Evolutionary conservation across 2,329 filamentous ascomycete genomes (phyloP).

Genomic region (Cadophora gregata): DNA sequence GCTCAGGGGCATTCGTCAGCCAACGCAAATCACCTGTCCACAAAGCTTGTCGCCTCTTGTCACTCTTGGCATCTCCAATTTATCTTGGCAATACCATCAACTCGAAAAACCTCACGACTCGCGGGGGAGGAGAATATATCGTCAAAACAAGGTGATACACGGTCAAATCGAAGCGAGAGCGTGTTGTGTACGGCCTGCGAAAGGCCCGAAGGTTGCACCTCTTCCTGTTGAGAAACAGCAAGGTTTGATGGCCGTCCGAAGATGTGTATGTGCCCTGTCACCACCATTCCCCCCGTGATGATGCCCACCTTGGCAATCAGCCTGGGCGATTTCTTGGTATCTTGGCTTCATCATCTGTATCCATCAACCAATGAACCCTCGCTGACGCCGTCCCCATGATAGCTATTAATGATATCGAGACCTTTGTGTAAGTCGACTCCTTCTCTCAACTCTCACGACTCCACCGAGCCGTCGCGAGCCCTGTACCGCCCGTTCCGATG

Average conservation of each 20-base stretch:
- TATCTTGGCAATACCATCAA: background rate
- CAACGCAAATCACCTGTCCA: background rate
- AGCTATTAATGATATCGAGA: conserved; percentile 41
- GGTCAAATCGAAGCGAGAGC: background rate
- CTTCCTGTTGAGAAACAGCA: conserved; percentile 3
- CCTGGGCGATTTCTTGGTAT: conserved; percentile 10
- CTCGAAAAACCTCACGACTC: background rate
- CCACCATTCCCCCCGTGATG: conserved; percentile 31
- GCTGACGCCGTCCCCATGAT: conserved; percentile 26
- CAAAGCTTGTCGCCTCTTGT: background rate
- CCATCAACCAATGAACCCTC: background rate
- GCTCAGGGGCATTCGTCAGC: background rate
- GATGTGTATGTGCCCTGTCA: conserved; percentile 15
- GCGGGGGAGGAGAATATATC: background rate
- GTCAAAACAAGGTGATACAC: background rate
- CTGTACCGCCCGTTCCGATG: background rate
- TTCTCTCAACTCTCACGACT: background rate
- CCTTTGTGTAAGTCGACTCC: conserved; percentile 39
- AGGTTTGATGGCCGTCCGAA: conserved; percentile 3
- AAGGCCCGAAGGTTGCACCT: background rate
- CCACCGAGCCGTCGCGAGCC: background rate
- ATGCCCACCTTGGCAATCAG: conserved; percentile 17
- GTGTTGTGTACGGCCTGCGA: background rate
- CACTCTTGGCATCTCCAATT: background rate
- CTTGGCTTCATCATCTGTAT: conserved; percentile 27